Evolutionary conservation across 164 flowering plant species (phyloP).

Genomic region (Tinospora cordifolia): DNA sequence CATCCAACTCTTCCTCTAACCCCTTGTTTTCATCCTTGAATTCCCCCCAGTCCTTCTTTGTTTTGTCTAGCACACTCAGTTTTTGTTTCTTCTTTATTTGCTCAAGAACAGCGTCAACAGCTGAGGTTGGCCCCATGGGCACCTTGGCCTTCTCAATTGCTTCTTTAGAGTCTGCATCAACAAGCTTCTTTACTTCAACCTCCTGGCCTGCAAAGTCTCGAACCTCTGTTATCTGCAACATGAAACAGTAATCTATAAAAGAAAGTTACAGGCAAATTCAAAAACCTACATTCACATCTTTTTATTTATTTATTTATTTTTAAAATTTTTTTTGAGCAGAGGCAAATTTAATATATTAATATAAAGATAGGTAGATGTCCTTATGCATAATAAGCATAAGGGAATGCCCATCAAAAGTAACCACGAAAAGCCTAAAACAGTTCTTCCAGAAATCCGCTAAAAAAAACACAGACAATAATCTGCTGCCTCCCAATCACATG

Average conservation of each 20-base stretch:
- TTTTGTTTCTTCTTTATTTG: conserved; percentile 91
- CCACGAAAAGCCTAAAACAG: no score
- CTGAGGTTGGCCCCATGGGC: conserved; percentile 43
- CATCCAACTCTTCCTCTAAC: conserved; percentile 85
- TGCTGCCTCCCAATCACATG: no score
- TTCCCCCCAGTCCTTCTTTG: conserved; percentile 97
- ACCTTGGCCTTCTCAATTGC: conserved; percentile 62
- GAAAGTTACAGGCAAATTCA: background rate
- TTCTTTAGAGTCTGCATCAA: conserved; percentile 72
- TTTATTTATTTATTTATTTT: no score
- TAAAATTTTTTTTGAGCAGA: no score
- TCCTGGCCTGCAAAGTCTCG: conserved; percentile 91
- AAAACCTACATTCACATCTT: background rate
- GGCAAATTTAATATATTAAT: no score
- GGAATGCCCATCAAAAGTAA: no score
- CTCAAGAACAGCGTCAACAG: conserved; percentile 86
- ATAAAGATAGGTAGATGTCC: no score
- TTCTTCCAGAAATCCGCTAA: no score
- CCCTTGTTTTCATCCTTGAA: conserved; percentile 79
- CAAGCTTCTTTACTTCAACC: conserved; percentile 64
- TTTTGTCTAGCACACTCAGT: conserved; percentile 93
- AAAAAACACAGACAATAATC: no score
- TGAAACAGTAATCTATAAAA: background rate
- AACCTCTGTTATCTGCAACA: conserved; percentile 61
- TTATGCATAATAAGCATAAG: no score